Conservation (phyloP, 2,329 filamentous ascomycete genomes). For the Fusarium sp. region DNA sequence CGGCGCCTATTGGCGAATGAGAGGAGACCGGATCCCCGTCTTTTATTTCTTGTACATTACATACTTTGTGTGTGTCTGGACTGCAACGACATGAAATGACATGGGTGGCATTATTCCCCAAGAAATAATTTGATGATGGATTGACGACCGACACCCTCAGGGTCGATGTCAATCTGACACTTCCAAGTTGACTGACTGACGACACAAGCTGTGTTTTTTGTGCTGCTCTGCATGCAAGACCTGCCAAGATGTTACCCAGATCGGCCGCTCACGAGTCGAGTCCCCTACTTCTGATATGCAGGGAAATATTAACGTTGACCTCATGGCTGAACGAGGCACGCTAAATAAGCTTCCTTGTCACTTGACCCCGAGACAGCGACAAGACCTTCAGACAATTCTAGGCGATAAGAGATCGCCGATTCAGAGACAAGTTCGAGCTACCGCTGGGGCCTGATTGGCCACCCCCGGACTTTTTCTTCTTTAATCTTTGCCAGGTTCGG, state of each 20-base stretch:
- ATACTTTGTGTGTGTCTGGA: background rate
- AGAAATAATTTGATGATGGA: background rate
- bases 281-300: constrained; percentile 23
- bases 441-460: constrained; percentile 43
- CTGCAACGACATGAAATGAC: constrained; percentile 22
- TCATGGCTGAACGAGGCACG: constrained; percentile 22
- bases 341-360: constrained; percentile 36
- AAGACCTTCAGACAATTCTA: constrained; percentile 27
- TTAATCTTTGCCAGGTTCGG: constrained; percentile 17
- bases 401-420: constrained; percentile 44
- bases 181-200: constrained; percentile 7
- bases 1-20: constrained; percentile 45
- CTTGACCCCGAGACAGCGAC: constrained; percentile 29
- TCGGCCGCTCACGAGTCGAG: constrained; percentile 24
- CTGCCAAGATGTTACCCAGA: constrained; percentile 25
- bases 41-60: background rate
- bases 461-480: constrained; percentile 44
- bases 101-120: constrained; percentile 33
- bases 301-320: constrained; percentile 27
- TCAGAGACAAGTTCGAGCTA: constrained; percentile 33
- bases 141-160: constrained; percentile 9
- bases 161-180: constrained; percentile 12
- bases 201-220: background rate
- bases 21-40: constrained; percentile 27
- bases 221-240: constrained; percentile 12